Evolutionary conservation across 306 rosid species (phyloP), one percentile per base, ranked within the genome.

Genomic region (Dryas drummondii): DNA sequence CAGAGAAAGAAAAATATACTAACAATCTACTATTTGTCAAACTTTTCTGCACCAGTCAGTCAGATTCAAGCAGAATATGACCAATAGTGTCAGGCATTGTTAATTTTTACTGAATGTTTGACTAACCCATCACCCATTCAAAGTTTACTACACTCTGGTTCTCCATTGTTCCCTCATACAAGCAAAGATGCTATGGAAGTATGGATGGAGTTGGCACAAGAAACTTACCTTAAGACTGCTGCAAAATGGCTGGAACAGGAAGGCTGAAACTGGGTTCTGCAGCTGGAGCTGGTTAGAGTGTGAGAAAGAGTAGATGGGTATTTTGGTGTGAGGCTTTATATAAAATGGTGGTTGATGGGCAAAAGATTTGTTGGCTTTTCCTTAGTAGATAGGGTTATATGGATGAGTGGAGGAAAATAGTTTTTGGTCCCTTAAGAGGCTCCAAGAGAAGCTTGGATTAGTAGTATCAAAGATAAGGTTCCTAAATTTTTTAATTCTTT

Each of bases 331-430:
- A 47, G 41, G 0, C 5, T 74, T 42, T 59, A 74, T 72, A 82
- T 74, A 71, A 75, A 69, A 68, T 72, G 82, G 78, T 75, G 83
- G 83, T 76, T 79, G 89, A 71, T 80, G 80, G 70, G 40, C 76
- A 70, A 13, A 54, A 15, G 53, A 42, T 54, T 19, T 72, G 65
- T 83, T 88, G 96, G 88, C 94, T 84, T 82, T 90, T 90, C 82
- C 82, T 73, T 73, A 85, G 80, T 66, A 76, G 97, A 94, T 90
- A 90, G 96, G 91, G 91, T 77, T 76, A 60, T 49, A 42, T 48
- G 66, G 75, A 61, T 78, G 89, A 71, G 94, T 88, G 98, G 94
- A 86, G 87, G 96, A 88, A 83, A 91, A 26, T 79, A 16, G 83
- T 57, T 76, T 80, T 81, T 83, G 85, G 87, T 75, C 87, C 82